These are phyloP conservation scores for Chondrostereum purpureum DNA, from an alignment of 1,284 basidiomycete genomes.

Conservation along the genomic window DNA sequence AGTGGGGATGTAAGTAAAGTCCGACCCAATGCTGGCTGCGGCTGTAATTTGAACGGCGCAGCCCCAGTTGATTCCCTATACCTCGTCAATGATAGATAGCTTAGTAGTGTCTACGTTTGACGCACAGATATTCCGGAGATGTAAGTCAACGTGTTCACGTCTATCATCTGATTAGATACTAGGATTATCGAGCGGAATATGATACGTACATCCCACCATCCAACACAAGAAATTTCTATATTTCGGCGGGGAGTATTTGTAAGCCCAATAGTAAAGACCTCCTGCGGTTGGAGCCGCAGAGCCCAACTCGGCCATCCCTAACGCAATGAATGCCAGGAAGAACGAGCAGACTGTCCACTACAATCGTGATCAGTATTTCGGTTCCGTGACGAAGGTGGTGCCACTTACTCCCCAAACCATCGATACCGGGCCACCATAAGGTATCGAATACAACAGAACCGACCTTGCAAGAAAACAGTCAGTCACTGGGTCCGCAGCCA, in stretches of 20 bases:
- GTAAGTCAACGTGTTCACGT: constrained; percentile 67
- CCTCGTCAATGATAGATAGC: too few relatives aligned
- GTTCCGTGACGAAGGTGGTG: neutral
- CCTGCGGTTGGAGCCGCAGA: constrained; percentile 45
- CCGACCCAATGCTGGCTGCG: constrained; percentile 53
- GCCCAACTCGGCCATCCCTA: constrained; percentile 43
- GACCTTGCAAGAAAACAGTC: constrained; percentile 5
- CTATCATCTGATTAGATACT: constrained; percentile 24
- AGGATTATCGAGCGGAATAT: neutral
- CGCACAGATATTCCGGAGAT: constrained; percentile 58
- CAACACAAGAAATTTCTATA: constrained; percentile 19
- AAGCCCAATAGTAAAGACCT: constrained; percentile 20
- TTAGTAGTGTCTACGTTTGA: neutral
- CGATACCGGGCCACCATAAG: constrained; percentile 46
- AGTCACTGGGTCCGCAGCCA: neutral
- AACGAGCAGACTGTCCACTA: constrained; percentile 32
- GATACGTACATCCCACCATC: constrained; percentile 18
- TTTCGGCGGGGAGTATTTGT: constrained; percentile 17
- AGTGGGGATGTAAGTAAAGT: constrained; percentile 44
- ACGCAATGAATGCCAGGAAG: constrained; percentile 37
- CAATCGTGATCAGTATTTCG: neutral
- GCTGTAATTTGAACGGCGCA: constrained; percentile 68
- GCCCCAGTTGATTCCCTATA: constrained; percentile 58
- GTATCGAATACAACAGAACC: constrained; percentile 35
- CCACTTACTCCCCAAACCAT: constrained; percentile 46